Conservation (phyloP, 177 flowering plant species). For the Vitis hybrid region DNA sequence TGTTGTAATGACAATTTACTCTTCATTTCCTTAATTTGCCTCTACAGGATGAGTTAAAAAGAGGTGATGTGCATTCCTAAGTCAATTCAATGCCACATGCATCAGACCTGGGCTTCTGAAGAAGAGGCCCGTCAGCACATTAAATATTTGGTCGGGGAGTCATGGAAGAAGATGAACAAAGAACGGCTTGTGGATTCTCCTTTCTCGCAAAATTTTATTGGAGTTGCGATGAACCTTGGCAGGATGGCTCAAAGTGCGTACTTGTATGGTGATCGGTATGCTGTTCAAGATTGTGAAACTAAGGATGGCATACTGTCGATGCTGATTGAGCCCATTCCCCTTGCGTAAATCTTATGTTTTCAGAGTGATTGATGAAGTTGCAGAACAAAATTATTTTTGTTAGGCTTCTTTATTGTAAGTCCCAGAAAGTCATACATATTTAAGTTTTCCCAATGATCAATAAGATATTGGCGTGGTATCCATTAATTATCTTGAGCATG, state of each 20-base stretch:
- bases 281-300: constrained; percentile 3
- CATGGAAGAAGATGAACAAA: constrained; percentile 24
- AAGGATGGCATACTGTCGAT: neutral
- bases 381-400: neutral
- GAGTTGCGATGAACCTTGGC: constrained; percentile 14
- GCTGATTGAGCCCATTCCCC: neutral
- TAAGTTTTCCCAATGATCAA: too few relatives aligned
- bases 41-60: constrained; percentile 18
- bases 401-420: too few relatives aligned
- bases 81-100: constrained; percentile 13
- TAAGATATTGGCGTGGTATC: too few relatives aligned
- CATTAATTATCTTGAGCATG: too few relatives aligned
- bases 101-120: constrained; percentile 23
- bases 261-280: constrained; percentile 14
- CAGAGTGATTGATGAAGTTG: neutral
- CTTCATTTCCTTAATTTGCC: neutral
- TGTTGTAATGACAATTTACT: neutral
- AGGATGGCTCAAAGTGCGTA: constrained; percentile 21
- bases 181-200: constrained; percentile 12
- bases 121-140: constrained; percentile 16
- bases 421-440: too few relatives aligned
- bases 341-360: too few relatives aligned
- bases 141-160: constrained; percentile 1
- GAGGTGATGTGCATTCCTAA: constrained; percentile 25
- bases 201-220: neutral